Evolutionary conservation across 139 green algal genomes (phyloP).

Genomic region (Spirogloea muscicola): DNA sequence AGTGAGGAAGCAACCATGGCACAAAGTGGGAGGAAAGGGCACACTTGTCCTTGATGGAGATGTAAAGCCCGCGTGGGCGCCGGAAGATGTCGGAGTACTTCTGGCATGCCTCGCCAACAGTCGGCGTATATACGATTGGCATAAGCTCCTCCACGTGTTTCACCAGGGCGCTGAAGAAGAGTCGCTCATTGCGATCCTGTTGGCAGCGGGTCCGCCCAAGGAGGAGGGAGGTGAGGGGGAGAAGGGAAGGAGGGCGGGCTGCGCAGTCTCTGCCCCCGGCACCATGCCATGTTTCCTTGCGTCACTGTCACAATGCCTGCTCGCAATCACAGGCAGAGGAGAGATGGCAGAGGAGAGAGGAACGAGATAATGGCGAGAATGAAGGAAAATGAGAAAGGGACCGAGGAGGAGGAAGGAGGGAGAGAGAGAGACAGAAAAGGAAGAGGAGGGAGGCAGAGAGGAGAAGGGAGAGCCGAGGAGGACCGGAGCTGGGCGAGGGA

Average conservation of each 20-base stretch:
- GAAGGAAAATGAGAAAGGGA: slow-evolving; percentile 1
- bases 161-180: slow-evolving; percentile 68
- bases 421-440: not conserved
- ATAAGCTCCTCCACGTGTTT: slow-evolving; percentile 68
- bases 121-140: slow-evolving; percentile 75
- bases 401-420: not conserved
- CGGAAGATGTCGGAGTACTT: slow-evolving; percentile 54
- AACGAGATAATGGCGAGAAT: too few relatives aligned
- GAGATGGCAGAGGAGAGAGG: too few relatives aligned
- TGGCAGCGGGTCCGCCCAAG: not conserved
- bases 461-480: not conserved
- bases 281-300: not conserved
- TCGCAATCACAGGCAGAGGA: too few relatives aligned
- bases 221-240: too few relatives aligned
- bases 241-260: too few relatives aligned
- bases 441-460: too few relatives aligned
- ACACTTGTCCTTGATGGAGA: slow-evolving; percentile 44
- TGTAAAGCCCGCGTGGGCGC: slow-evolving; percentile 80
- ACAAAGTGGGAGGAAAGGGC: too few relatives aligned
- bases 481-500: too few relatives aligned
- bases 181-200: slow-evolving; percentile 44
- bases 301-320: too few relatives aligned
- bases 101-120: slow-evolving; percentile 61
- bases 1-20: too few relatives aligned
- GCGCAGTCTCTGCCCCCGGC: not conserved